These are phyloP conservation scores for Helenozyma rhizophorensis DNA, from an alignment of 805 yeast species.

Conservation along the genomic window DNA sequence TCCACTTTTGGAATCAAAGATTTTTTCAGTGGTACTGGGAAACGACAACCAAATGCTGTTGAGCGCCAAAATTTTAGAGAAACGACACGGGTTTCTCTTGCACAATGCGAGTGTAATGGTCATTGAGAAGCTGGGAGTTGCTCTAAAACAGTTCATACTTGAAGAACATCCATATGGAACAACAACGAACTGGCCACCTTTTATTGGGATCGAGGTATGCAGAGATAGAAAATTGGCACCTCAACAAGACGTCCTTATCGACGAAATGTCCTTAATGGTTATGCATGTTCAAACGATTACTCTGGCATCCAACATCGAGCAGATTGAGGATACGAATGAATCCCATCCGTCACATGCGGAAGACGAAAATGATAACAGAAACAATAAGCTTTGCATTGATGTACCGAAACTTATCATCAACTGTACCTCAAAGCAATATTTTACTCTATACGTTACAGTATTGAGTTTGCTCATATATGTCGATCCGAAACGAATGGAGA, in stretches of 20 bases:
- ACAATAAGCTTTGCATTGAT: conserved; percentile 51
- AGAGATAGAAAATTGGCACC: conserved; percentile 44
- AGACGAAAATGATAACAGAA: conserved; percentile 1
- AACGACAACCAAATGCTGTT: conserved; percentile 25
- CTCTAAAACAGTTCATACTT: conserved; percentile 34
- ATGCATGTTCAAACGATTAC: conserved; percentile 47
- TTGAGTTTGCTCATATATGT: conserved; percentile 64
- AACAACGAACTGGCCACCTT: conserved; percentile 75
- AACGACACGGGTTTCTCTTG: conserved; percentile 64
- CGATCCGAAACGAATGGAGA: conserved; percentile 61
- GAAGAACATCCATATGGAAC: conserved; percentile 60
- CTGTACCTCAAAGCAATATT: conserved; percentile 72
- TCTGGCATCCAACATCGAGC: conserved; percentile 16
- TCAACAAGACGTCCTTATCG: conserved; percentile 50
- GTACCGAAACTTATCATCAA: conserved; percentile 65
- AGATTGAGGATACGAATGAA: conserved; percentile 5
- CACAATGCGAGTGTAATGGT: conserved; percentile 70
- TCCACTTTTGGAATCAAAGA: conserved; percentile 64
- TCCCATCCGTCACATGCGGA: no score
- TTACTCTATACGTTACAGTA: conserved; percentile 57
- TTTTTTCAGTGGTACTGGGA: conserved; percentile 57
- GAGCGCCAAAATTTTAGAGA: conserved; percentile 45
- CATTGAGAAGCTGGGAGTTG: conserved; percentile 46
- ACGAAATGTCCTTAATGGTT: conserved; percentile 58
- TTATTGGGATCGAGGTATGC: conserved; percentile 73